Evolutionary conservation across 345 rosid species (phyloP).

Genomic region (Salix brachista): DNA sequence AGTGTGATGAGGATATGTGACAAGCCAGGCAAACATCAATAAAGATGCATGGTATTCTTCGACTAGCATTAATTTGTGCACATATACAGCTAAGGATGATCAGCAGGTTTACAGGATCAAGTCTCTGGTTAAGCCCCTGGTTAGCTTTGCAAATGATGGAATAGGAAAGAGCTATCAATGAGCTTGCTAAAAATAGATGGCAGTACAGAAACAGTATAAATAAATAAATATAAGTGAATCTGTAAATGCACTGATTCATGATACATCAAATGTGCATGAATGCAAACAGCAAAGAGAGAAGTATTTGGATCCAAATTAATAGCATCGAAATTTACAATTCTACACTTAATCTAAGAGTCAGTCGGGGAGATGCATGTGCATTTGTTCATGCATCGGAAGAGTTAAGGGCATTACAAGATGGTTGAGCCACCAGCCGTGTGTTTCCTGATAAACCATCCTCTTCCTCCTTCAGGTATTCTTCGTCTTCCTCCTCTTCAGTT

Average conservation of each 20-base stretch:
- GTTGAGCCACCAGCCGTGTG: constrained; percentile 87
- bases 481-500: constrained; percentile 99
- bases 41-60: not conserved
- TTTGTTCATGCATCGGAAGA: not conserved
- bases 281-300: not conserved
- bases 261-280: too few relatives aligned
- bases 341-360: not conserved
- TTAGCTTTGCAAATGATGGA: not conserved
- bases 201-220: too few relatives aligned
- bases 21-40: not conserved
- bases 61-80: not conserved
- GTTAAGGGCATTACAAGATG: constrained; percentile 61
- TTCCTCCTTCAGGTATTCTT: constrained; percentile 92
- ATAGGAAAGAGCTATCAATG: not conserved
- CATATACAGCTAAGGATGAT: not conserved
- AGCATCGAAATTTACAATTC: not conserved
- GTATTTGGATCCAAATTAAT: not conserved
- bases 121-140: not conserved
- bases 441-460: constrained; percentile 82
- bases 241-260: not conserved
- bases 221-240: not conserved
- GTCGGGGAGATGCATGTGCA: not conserved
- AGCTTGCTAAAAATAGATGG: not conserved
- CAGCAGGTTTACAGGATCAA: not conserved
- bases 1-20: not conserved